phyloP scores from a whole-genome alignment of 1,284 basidiomycete genomes.

The Earliella scabrosa region DNA sequence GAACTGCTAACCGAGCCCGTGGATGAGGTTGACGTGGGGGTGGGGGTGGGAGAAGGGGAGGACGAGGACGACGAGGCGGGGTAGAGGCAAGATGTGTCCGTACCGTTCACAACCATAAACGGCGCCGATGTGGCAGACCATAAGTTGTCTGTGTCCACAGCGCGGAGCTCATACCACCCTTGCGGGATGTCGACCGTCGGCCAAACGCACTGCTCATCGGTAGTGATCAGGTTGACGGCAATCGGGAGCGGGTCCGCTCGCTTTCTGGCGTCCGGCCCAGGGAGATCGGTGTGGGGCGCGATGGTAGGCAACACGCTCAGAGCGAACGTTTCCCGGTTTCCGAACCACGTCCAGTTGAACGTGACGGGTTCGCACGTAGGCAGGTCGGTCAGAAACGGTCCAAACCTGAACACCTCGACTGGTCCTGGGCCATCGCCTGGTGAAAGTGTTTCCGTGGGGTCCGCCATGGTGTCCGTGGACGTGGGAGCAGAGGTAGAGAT shows the following conservation, averaged over 20 bases:
- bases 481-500: neutral
- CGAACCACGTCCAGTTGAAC: slow-evolving; percentile 27
- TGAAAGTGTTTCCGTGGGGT: neutral
- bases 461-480: neutral
- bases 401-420: slow-evolving; percentile 15
- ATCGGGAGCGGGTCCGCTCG: neutral
- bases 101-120: slow-evolving; percentile 30
- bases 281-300: neutral
- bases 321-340: slow-evolving; percentile 9
- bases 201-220: slow-evolving; percentile 23
- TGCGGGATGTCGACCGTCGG: slow-evolving; percentile 24
- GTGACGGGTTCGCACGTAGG: slow-evolving; percentile 20
- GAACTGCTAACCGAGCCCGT: neutral
- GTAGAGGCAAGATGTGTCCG: slow-evolving; percentile 23
- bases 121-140: slow-evolving; percentile 11
- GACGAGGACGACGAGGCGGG: slow-evolving; percentile 11
- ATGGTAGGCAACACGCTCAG: neutral
- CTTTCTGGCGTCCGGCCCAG: neutral
- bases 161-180: slow-evolving; percentile 30
- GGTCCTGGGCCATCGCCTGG: neutral
- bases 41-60: slow-evolving; percentile 8
- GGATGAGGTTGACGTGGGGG: slow-evolving; percentile 9
- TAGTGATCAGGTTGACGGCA: slow-evolving; percentile 14
- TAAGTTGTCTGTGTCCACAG: neutral
- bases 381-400: slow-evolving; percentile 2